Evolutionary conservation across 2,329 filamentous ascomycete genomes (phyloP), one percentile per base, ranked within the genome.

Genomic region (Ophiostoma australiae): DNA sequence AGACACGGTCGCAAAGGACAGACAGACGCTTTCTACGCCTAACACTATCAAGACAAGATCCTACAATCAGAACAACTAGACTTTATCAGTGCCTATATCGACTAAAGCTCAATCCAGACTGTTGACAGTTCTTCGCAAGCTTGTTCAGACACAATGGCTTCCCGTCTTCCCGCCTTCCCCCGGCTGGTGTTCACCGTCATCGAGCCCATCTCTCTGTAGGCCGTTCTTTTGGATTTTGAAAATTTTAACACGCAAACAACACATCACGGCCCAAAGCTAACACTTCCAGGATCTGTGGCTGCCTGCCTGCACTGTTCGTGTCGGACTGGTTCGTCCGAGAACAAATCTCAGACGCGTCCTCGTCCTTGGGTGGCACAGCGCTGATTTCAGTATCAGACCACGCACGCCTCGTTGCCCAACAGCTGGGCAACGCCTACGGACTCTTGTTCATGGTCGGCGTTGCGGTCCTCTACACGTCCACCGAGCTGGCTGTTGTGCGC

Each of bases 391-490:
- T 69, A 13, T 73, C 73, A 13, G 80, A 81, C 68, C 82, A 83
- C 74, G 82, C 82, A 73, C 81, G 85, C 61, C 81, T 89, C n/a
- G 80, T 91, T 37, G 85, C 88, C 66, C 83, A 86, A 75, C 89
- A 93, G 79, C 82, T 93, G 20, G 90, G 89, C 65, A 93, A 93
- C 75, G 78, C 88, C 27, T 92, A 92, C 75, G 84, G 89, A 0
- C 82, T 92, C 15, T 81, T 91, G 67, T 87, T 85, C 73, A 80
- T 92, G 71, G 78, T 91, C 4, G 90, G 87, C 3, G 76, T 91
- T 8, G 88, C 84, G 4, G 83, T 92, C 20, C 81, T 91, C 15
- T 86, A 87, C 76, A 84, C 86, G 6, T 90, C 87, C 1, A 86
- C 81, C 17, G 90, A 93, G 80, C 78, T 86, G 70, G 87, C 82